These are phyloP conservation scores for Hansfordia pulvinata DNA, from an alignment of 2,329 filamentous ascomycete genomes.

Conservation along the genomic window DNA sequence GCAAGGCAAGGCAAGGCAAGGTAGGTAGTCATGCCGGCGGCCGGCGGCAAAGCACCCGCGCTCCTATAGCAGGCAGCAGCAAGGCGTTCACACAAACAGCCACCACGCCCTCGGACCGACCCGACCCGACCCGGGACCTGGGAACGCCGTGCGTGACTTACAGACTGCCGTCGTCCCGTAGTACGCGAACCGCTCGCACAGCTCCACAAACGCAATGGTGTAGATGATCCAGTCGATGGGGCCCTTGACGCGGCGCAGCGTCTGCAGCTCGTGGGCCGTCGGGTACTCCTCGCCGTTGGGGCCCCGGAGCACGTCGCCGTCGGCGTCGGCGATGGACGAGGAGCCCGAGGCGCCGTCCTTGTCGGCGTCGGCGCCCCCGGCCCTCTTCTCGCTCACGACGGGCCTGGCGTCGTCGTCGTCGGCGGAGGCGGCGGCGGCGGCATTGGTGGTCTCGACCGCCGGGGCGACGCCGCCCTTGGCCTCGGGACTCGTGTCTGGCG, in stretches of 20 bases:
- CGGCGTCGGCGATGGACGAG: constrained; percentile 7
- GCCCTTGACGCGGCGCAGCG: constrained; percentile 37
- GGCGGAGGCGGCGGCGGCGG: constrained; percentile 2
- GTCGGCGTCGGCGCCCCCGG: constrained; percentile 1
- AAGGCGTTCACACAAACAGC: too few species aligned
- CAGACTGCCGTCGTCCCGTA: constrained; percentile 49
- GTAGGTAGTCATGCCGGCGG: too few species aligned
- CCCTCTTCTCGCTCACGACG: neutral
- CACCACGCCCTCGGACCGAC: too few species aligned
- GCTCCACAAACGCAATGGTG: constrained; percentile 48
- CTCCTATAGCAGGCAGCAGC: too few species aligned
- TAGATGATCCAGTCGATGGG: constrained; percentile 39
- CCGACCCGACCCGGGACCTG: too few species aligned
- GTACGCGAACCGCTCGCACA: constrained; percentile 52
- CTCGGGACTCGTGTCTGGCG: constrained; percentile 6
- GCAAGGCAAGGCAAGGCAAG: too few species aligned
- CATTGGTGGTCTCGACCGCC: constrained; percentile 6
- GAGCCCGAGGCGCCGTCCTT: constrained; percentile 1
- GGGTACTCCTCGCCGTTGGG: constrained; percentile 26
- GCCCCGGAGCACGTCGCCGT: constrained; percentile 7
- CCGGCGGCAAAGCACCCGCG: too few species aligned
- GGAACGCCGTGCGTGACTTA: too few species aligned
- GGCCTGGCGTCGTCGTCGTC: constrained; percentile 5
- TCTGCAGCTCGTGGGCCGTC: constrained; percentile 37
- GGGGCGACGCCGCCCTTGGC: too few species aligned